A percentile compares a stretch with the other conserved stretches of the same genome.
These are phyloP conservation scores for Epichloe sylvatica DNA, from an alignment of 2,329 filamentous ascomycete species.

Conservation along the genomic window DNA sequence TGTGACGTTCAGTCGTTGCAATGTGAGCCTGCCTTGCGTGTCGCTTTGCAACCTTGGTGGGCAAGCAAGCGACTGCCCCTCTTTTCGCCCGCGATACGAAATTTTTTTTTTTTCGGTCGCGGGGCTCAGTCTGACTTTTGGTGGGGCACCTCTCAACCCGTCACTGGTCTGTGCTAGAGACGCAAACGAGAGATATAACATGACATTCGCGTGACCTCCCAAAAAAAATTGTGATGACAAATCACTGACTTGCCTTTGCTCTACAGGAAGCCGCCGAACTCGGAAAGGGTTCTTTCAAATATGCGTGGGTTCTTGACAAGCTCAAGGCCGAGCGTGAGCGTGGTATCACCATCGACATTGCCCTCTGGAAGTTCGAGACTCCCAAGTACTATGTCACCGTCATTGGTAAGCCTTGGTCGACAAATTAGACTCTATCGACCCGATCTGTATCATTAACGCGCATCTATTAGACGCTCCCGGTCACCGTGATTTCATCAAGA, in stretches of 20 bases:
- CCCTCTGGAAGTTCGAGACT: slow-evolving; percentile 99
- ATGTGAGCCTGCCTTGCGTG: not conserved
- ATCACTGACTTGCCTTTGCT: slow-evolving; percentile 7
- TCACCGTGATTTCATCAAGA: slow-evolving; percentile 99
- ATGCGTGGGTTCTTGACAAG: slow-evolving; percentile 99
- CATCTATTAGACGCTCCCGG: slow-evolving; percentile 66
- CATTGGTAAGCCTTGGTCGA: slow-evolving; percentile 50
- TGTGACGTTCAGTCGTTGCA: slow-evolving; percentile 1
- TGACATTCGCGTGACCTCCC: not conserved
- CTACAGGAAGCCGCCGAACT: slow-evolving; percentile 90
- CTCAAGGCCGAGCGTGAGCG: slow-evolving; percentile 97
- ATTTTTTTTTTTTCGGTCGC: slow-evolving; percentile 9
- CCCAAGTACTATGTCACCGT: slow-evolving; percentile 96
- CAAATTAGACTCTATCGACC: too few relatives aligned
- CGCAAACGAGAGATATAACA: not conserved
- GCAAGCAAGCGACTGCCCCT: not conserved
- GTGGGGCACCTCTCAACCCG: slow-evolving; percentile 11
- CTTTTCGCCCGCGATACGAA: slow-evolving; percentile 3
- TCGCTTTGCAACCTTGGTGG: not conserved
- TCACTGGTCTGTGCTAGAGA: not conserved
- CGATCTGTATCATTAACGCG: not conserved
- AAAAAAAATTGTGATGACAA: not conserved
- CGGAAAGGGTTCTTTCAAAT: slow-evolving; percentile 99
- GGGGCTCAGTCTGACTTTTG: slow-evolving; percentile 3
- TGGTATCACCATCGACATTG: slow-evolving; percentile 99